Evolutionary conservation across 163 green algal genomes (phyloP).

Genomic region (Trebouxia gelatinosa): DNA sequence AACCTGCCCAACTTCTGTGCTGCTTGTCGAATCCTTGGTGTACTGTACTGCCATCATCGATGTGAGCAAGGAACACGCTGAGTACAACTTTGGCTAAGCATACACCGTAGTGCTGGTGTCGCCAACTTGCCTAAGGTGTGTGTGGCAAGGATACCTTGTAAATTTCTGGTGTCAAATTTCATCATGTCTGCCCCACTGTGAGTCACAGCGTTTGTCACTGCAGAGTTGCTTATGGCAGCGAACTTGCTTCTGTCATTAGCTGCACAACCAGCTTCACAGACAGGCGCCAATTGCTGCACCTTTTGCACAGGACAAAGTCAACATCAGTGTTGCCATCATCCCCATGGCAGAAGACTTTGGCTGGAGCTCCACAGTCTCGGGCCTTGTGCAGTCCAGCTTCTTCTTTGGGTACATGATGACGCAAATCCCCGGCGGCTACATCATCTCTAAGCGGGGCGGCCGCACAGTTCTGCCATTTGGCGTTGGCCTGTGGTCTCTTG

Average conservation of each 20-base stretch:
- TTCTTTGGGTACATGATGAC: constrained; percentile 64
- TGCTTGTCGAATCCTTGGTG: no score
- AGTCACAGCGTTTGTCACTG: no score
- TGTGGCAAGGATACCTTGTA: no score
- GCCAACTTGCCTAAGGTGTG: no score
- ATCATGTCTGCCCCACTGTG: no score
- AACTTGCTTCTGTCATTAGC: background rate
- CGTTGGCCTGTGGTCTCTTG: constrained; percentile 70
- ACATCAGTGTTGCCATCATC: constrained; percentile 73
- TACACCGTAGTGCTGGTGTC: no score
- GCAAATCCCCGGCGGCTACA: constrained; percentile 67
- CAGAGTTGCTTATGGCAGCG: background rate
- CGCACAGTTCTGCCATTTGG: constrained; percentile 65
- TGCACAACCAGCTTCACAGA: background rate
- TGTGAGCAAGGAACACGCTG: no score
- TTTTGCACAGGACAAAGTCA: constrained; percentile 67
- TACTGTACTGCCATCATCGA: no score
- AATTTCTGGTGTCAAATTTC: no score
- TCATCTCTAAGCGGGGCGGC: constrained; percentile 62
- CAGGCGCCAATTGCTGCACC: background rate
- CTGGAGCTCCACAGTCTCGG: constrained; percentile 59
- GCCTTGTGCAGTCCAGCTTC: constrained; percentile 61
- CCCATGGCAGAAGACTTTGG: constrained; percentile 73
- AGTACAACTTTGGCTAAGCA: no score
- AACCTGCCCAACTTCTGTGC: no score